Base-by-base conservation (phyloP, 306 rosid genomes). In the Rosa lucieae region DNA sequence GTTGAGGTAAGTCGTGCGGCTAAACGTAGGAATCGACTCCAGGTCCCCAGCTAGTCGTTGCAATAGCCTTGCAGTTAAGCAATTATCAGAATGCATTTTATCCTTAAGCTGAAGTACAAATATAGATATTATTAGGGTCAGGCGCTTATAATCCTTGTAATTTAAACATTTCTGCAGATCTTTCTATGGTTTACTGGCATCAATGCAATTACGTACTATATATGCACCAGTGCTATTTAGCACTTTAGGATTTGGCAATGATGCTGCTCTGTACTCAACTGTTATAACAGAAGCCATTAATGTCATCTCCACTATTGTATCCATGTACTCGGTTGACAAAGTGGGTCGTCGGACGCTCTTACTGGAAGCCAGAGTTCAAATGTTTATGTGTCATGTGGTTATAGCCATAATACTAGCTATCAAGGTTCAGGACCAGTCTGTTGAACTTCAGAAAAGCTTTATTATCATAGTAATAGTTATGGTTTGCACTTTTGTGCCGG, bases 181-280 rank as follows among this genome's bases (percentile, higher is more conserved):
- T 94, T 94, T 89, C 97, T 90, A 72, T 96, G 90, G 83, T 82
- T 80, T 69, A 94, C 98, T 0, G 98, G 98, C 14, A 93, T 93
- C 88, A 93, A 93, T 18, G 98, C 97, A 0, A 93, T 93, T 43
- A 90, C 89, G 93, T 90, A 91, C 77, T 93, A 26, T 26, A 26
- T 26, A 92, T 44, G 93, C 96, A 0, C 98, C 98, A 0, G 97
- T 90, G 10, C 65, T 93, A 3, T 93, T 93, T 78, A 67, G 32
- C 82, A 90, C 98, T 0, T 1, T 93, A 11, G 97, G 97, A 15
- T 93, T 91, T 71, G 85, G 83, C 23, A 69, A 1, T 12, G 92
- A 91, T 26, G 97, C 96, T 58, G 74, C 97, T 11, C 89, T 93
- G 2, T 92, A 89, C 87, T 93, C 91, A 1, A 80, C 95, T 13